phyloP scores from a whole-genome alignment of 352 stramenopile genomes.

The Globisporangium viniferum region DNA sequence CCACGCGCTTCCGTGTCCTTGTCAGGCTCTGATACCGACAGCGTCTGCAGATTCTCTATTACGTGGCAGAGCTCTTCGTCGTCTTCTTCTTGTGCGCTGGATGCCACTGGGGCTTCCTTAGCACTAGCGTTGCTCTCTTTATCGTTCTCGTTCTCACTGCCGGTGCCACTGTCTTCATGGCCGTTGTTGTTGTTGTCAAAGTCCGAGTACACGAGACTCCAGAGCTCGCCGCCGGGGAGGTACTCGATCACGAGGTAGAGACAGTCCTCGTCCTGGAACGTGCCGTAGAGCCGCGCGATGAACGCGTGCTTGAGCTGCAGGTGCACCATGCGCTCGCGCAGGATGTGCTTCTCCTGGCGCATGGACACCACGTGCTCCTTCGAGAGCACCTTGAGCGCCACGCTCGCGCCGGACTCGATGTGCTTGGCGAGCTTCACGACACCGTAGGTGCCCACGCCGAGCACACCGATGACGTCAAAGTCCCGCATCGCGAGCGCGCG shows the following conservation, averaged over 20 bases:
- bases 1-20: conserved; percentile 12
- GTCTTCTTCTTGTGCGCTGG: background rate
- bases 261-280: conserved; percentile 83
- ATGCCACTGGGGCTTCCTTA: background rate
- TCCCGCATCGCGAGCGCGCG: conserved; percentile 36
- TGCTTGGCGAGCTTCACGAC: conserved; percentile 78
- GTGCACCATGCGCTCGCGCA: conserved; percentile 70
- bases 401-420: conserved; percentile 45
- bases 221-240: conserved; percentile 75
- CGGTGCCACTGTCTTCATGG: conserved; percentile 18
- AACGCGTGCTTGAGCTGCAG: conserved; percentile 63
- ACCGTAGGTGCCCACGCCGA: conserved; percentile 75
- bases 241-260: conserved; percentile 84
- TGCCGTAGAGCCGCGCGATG: conserved; percentile 64
- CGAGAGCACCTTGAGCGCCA: conserved; percentile 75
- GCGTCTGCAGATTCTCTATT: background rate
- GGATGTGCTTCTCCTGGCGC: conserved; percentile 75
- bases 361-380: conserved; percentile 74
- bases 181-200: conserved; percentile 28
- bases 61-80: background rate
- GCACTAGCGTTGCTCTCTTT: background rate
- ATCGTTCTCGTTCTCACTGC: background rate
- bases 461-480: conserved; percentile 70
- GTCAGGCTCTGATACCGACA: background rate
- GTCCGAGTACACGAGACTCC: conserved; percentile 67